Evolutionary conservation across 805 yeast genomes (phyloP).

Genomic region (Kodamaea nitidulidarum): DNA sequence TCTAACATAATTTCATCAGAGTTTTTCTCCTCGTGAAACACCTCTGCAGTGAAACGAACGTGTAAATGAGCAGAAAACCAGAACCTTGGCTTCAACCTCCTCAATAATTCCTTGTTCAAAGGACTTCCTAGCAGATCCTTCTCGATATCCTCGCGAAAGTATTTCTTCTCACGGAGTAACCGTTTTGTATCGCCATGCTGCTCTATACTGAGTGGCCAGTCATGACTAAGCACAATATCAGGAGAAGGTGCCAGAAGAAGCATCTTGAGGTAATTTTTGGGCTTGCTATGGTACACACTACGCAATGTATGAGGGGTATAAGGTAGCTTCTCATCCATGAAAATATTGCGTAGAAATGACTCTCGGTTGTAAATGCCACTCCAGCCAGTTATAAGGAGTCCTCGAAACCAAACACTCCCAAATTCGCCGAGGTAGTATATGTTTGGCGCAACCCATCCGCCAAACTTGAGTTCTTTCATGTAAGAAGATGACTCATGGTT

Average conservation of each 20-base stretch:
- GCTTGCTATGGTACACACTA: slow-evolving; percentile 71
- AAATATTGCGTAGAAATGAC: slow-evolving; percentile 39
- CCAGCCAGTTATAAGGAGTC: slow-evolving; percentile 72
- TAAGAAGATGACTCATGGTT: slow-evolving; percentile 90
- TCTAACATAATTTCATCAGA: slow-evolving; percentile 8
- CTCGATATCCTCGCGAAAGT: slow-evolving; percentile 60
- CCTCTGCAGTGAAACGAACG: slow-evolving; percentile 59
- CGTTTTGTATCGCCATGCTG: slow-evolving; percentile 53
- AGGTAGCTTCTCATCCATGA: slow-evolving; percentile 45
- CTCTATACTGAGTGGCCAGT: slow-evolving; percentile 88
- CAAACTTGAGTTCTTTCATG: slow-evolving; percentile 65
- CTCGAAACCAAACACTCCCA: slow-evolving; percentile 70
- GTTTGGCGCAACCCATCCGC: slow-evolving; percentile 92
- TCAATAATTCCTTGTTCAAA: slow-evolving; percentile 52
- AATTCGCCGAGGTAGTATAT: slow-evolving; percentile 81
- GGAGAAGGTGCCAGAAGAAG: slow-evolving; percentile 32
- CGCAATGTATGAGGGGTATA: slow-evolving; percentile 44
- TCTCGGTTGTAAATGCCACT: slow-evolving; percentile 73
- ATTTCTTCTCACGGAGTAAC: slow-evolving; percentile 59
- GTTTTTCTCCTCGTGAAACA: slow-evolving; percentile 18
- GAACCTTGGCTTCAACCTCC: slow-evolving; percentile 52
- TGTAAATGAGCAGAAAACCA: slow-evolving; percentile 95
- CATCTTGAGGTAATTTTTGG: slow-evolving; percentile 58
- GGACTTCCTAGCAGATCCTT: slow-evolving; percentile 69
- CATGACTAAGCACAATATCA: slow-evolving; percentile 75